Evolutionary conservation across 768 basidiomycete genomes (phyloP).

Genomic region (Cystofilobasidium ferigula): DNA sequence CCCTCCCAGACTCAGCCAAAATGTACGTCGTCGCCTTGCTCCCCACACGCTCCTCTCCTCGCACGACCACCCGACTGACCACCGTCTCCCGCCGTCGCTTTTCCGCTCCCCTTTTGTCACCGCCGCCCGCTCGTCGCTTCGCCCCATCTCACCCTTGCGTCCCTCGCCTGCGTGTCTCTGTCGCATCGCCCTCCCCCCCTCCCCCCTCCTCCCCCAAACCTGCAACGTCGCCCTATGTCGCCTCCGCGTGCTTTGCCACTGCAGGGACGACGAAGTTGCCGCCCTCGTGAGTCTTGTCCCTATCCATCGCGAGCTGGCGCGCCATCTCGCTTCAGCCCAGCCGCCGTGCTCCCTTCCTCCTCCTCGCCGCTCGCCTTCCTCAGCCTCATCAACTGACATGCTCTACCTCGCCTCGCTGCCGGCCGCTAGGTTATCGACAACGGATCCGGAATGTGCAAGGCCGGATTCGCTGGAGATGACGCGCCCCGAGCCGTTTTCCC

Average conservation of each 20-base stretch:
- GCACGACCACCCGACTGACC: no score
- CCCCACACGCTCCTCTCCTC: no score
- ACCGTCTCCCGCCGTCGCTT: no score
- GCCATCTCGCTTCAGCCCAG: slow-evolving; percentile 14
- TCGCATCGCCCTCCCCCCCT: no score
- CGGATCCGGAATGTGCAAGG: slow-evolving; percentile 99
- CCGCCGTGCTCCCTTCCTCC: neutral
- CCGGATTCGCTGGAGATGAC: slow-evolving; percentile 78
- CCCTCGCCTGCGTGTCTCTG: no score
- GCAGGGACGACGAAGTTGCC: slow-evolving; percentile 52
- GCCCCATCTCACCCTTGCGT: no score
- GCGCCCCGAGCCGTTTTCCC: slow-evolving; percentile 88
- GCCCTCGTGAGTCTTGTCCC: slow-evolving; percentile 42
- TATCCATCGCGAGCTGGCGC: slow-evolving; percentile 5
- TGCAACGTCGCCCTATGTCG: neutral
- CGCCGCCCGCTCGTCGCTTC: no score
- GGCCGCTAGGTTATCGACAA: slow-evolving; percentile 31
- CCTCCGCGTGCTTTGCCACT: neutral
- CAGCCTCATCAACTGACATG: neutral
- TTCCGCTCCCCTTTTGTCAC: no score
- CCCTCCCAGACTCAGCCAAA: neutral
- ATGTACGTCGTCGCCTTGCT: neutral
- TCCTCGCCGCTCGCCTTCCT: slow-evolving; percentile 37
- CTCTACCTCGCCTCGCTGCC: neutral
- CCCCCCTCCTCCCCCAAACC: neutral